Base-by-base conservation (phyloP, 495 filamentous ascomycete species). In the Daldinia grandis region DNA sequence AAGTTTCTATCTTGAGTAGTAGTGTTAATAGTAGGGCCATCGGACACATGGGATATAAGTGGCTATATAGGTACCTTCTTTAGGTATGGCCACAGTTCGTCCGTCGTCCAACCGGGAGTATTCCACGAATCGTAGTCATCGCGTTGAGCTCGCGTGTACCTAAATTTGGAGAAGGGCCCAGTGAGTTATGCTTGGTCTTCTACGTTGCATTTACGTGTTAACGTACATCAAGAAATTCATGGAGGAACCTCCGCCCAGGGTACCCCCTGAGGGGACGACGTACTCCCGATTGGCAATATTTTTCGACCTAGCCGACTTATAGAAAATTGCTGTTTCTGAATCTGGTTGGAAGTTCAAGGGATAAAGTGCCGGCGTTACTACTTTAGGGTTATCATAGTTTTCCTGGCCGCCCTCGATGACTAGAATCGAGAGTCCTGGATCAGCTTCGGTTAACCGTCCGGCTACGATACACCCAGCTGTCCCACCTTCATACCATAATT, bases 211-310 rank as follows among this genome's bases (percentile, higher is more conserved):
- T 40, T 19, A 33, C 21, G 1, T 24, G 10, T n/a, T 19, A 38
- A 42, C 74, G 42, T 83, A 87, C 80, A 85, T 84, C 83, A 88
- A 85, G 58, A 87, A 85, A 71, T 90, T 91, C 28, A 88, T 85
- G 0, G 85, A 85, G 2, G 81, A 85, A 9, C 87, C 87, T 27
- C 88, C 88, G 50, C 88, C 88, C 0, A 91, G 79, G 0, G 83
- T 78, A 42, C 86, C 84, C 17, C 86, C 87, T 7, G 77, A 77
- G 0, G 84, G 81, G 8, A 91, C 82, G 17, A 86, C 79, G 10
- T 78, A 71, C 59, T 80, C 79, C 55, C 84, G 76, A 27, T 78
- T 81, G 58, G 74, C 81, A n/a, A 89, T 78, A 9, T 85, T 66
- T 44, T 79, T 69, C 15, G 78, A 72, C 64, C 72, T 76, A 14